Base-by-base conservation (phyloP, 306 rosid species). In the Argentina anserina region DNA sequence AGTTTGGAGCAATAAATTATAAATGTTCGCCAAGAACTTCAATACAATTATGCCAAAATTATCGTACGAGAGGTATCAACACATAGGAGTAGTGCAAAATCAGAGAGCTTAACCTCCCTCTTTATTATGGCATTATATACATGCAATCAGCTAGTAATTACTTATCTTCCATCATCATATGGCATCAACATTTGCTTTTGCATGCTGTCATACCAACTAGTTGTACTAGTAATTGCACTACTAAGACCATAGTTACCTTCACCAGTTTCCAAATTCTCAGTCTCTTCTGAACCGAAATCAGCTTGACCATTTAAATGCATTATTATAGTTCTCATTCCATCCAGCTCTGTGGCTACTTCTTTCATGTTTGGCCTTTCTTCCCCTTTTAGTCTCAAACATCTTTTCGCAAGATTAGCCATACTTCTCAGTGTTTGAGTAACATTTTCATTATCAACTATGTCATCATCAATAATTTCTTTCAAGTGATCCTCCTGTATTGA, bases 301-400 rank as follows among this genome's bases (percentile, higher is more conserved):
- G 20, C 55, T 3, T 37, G 40, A 40, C 21, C 23, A 8, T 37
- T 7, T 6, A 50, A 37, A 15, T 66, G 55, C 21, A 14, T 66
- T 41, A 17, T 17, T 2, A 0, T 23, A n/a, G 3, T 8, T 23
- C 53, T 39, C 55, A 75, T 25, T 65, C 79, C 79, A 33, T 75
- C 79, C 12, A 66, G 45, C 45, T 65, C 79, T 13, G n/a, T 75
- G 1, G 79, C 56, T 4, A 75, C 73, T 53, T 75, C 79, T 26
- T 59, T 59, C 64, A 59, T 59, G 21, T 37, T 59, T 26, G 64
- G 64, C 37, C 64, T 25, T 56, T 53, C 46, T 61, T 61, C 69
- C 26, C 78, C 78, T 65, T 52, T 75, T 20, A 75, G 1, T 23
- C 79, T 75, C 40, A 65, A 66, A 65, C 79, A 66, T 31, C 45